A percentile compares a stretch with the other conserved stretches of the same genome.
Conservation (phyloP, 2,329 filamentous ascomycete species). For the Sphaerulina musiva region DNA sequence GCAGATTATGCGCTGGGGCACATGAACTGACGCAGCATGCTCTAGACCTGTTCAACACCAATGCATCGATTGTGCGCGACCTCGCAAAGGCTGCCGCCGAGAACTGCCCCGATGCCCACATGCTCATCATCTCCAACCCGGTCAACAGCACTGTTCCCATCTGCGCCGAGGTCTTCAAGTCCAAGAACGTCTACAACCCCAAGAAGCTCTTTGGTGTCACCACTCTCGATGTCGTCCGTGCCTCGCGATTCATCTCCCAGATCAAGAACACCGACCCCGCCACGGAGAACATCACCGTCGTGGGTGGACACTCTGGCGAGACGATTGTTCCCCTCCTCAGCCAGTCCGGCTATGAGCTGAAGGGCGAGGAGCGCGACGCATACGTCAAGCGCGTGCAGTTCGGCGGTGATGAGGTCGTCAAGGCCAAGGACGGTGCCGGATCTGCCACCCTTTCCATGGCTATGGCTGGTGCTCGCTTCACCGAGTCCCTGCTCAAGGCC, state of each 20-base stretch:
- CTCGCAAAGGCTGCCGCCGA: conserved; percentile 91
- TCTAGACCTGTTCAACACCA: conserved; percentile 97
- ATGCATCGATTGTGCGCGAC: conserved; percentile 97
- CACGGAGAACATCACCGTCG: conserved; percentile 89
- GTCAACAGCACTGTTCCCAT: conserved; percentile 99
- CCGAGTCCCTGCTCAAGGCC: conserved; percentile 89
- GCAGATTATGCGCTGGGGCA: not conserved
- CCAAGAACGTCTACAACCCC: conserved; percentile 92
- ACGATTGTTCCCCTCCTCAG: conserved; percentile 98
- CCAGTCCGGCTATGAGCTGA: conserved; percentile 83
- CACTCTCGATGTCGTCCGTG: conserved; percentile 96
- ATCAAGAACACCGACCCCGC: conserved; percentile 84
- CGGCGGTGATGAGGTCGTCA: conserved; percentile 96
- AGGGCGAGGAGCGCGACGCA: conserved; percentile 63
- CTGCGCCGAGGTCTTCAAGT: conserved; percentile 94
- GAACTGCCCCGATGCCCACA: conserved; percentile 81
- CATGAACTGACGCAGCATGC: not conserved
- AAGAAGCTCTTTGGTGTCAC: conserved; percentile 99
- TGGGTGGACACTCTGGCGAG: conserved; percentile 94
- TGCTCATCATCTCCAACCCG: conserved; percentile 97
- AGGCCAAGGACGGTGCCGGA: conserved; percentile 97
- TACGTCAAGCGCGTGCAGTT: conserved; percentile 96
- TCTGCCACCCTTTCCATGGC: conserved; percentile 98
- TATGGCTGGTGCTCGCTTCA: conserved; percentile 79
- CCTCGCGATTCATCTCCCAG: conserved; percentile 94